Base-by-base conservation (phyloP, 306 rosid genomes). In the Cicer chorassanicum region DNA sequence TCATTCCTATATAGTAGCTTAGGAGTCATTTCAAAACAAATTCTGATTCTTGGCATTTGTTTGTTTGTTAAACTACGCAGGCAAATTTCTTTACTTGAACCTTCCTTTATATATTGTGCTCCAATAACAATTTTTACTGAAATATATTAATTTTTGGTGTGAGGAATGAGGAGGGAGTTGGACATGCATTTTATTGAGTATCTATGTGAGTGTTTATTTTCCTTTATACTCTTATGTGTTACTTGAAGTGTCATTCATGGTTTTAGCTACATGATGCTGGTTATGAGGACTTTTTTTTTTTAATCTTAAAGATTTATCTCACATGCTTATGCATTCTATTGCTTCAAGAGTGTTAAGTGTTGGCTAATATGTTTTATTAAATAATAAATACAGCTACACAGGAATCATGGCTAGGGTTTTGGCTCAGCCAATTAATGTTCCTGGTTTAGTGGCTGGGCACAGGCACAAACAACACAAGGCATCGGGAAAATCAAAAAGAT, bases 401-500 rank as follows among this genome's bases (percentile, higher is more conserved):
- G 81, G 62, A 62, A 72, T 87, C 87, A 93, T 93, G 98, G 89
- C 93, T 62, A 83, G 87, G 87, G 87, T 86, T 84, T 85, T 94
- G 82, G 91, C 92, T 75, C 98, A 94, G 85, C 86, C 98, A 10
- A 60, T 90, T 67, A 85, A 84, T 86, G 70, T 87, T 71, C 98
- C 98, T 29, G 84, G 87, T 24, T 40, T 87, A 67, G 85, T 85
- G 57, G 73, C 80, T 16, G 87, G 82, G 81, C 73, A 81, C 53
- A 87, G 86, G 83, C 70, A 81, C 45, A 80, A 86, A 81, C 88
- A 76, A 16, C 70, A 86, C 13, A 89, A 83, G 77, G 89, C 89
- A 49, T 86, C 91, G 6, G 97, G 85, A 76, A 88, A 81, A 50
- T 78, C 51, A 2, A 88, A 68, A 72, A 80, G 94, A 75, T 12